Base-by-base conservation (phyloP, 805 yeast species). In the Cyberlindnera galapagoensis region DNA sequence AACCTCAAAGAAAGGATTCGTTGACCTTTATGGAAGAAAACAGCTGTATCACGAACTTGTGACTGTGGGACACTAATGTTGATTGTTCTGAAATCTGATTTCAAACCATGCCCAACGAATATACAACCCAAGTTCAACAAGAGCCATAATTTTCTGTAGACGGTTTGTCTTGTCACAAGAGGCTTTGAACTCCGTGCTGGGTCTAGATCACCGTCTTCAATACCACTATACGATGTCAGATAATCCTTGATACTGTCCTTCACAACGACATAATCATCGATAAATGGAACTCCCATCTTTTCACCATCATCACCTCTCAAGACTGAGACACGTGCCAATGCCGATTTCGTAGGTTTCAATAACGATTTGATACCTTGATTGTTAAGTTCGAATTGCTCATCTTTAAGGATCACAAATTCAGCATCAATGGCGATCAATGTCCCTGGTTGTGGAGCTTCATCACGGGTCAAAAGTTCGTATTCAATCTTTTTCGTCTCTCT, bases 81-180 rank as follows among this genome's bases (percentile, higher is more conserved):
- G 45, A 94, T 92, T 21, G 92, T 83, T 47, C 97, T 68, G 65
- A 92, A 92, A 60, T 92, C 99, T 45, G 86, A 87, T 24, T 71
- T 68, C 38, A 92, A 65, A 2, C 97, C 96, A 60, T 92, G 99
- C 0, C 99, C 99, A 20, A 92, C 87, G 62, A 92, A 90, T 0
- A 82, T 72, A 52, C 94, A 86, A 0, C 97, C 97, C 35, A 87
- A 51, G 50, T 90, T 92, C 38, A 92, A 63, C 30, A 92, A 64
- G 14, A 92, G 62, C 98, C 99, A 94, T 24, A 92, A 69, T 47
- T 83, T 76, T 38, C 97, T 65, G 54, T 90, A 92, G 1, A 94
- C 85, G 0, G 85, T 78, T 48, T 83, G 90, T 35, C 83, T 62
- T 0, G 83, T 72, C 1, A 88, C 96, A 27, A 94, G 65, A 4